phyloP scores from a whole-genome alignment of 2,329 filamentous ascomycete genomes.

The Pyricularia sp. region DNA sequence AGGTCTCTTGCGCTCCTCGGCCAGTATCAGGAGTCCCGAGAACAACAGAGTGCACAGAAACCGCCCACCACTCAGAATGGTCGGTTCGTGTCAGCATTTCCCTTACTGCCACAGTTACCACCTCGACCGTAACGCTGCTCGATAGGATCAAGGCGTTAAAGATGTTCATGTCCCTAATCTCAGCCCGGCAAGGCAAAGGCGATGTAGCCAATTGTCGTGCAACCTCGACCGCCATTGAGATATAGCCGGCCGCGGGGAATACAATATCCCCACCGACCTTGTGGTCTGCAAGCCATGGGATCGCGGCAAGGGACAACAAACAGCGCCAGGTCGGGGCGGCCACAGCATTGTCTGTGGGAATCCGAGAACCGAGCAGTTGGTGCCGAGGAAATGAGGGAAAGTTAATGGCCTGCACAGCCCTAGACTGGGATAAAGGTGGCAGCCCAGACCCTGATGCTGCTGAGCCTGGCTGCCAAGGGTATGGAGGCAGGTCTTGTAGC shows the following conservation, averaged over 20 bases:
- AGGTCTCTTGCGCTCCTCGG: neutral
- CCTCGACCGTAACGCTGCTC: neutral
- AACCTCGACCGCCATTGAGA: conserved; percentile 2
- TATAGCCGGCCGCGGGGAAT: conserved; percentile 20
- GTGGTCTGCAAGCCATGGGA: conserved; percentile 31
- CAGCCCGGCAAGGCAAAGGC: neutral
- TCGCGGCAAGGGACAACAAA: conserved; percentile 13
- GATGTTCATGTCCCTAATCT: neutral
- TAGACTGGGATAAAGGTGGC: neutral
- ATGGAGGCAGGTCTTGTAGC: neutral
- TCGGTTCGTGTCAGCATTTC: neutral
- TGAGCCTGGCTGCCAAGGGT: neutral
- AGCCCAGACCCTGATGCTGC: neutral
- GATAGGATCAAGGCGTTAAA: neutral
- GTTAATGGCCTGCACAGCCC: neutral
- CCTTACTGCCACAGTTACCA: neutral
- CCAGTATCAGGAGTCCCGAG: too few relatives aligned
- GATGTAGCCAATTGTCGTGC: neutral
- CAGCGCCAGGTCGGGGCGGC: conserved; percentile 13
- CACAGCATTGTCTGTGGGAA: neutral
- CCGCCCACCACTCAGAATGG: neutral
- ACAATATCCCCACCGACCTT: conserved; percentile 21
- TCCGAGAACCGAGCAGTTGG: neutral
- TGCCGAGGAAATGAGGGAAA: neutral
- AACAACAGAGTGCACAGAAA: neutral